Percentiles rank a stretch among this genome's conserved stretches.
These are phyloP conservation scores for Stachybotrys echinatus DNA, from an alignment of 2,329 filamentous ascomycete genomes.

Conservation along the genomic window DNA sequence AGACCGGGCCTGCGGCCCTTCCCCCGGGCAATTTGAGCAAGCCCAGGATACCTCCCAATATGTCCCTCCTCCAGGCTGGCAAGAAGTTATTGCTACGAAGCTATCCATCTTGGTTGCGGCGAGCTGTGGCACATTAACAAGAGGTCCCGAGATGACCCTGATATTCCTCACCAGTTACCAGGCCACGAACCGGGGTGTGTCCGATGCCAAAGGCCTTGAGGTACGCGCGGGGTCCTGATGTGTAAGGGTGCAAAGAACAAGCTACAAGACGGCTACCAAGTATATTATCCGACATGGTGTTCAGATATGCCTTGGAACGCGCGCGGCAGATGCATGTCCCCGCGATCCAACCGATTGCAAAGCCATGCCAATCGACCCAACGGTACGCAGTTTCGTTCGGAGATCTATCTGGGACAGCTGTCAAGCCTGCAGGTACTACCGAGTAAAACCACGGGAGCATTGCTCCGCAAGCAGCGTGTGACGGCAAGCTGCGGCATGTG, in stretches of 20 bases:
- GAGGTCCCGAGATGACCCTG: no score
- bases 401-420: neutral
- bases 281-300: no score
- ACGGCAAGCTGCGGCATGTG: neutral
- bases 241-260: no score
- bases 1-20: neutral
- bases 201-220: no score
- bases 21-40: neutral
- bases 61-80: neutral
- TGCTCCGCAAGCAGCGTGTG: neutral
- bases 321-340: neutral
- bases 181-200: no score
- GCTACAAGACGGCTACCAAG: no score
- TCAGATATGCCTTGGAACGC: neutral
- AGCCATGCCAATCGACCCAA: neutral
- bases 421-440: neutral
- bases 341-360: neutral
- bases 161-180: no score
- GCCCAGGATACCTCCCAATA: neutral
- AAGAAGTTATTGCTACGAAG: no score
- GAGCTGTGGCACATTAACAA: no score
- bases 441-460: neutral
- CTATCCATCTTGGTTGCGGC: no score
- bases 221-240: no score
- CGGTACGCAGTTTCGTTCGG: neutral